phyloP scores from a whole-genome alignment of 2,329 filamentous ascomycete species.

The Chaetomium globosum region DNA sequence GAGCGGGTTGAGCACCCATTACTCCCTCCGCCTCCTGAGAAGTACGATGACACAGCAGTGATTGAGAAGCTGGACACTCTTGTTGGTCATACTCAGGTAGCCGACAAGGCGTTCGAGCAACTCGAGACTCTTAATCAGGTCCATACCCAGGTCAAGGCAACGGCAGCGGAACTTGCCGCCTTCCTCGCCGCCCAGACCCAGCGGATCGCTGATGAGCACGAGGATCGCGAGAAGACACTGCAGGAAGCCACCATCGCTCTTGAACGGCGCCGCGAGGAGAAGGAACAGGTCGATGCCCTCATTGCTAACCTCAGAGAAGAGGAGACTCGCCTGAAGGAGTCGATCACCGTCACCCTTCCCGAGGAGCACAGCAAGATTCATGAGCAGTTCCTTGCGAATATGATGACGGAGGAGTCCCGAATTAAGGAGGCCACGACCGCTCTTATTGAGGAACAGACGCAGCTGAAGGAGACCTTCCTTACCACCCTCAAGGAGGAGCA shows the following conservation, averaged over 20 bases:
- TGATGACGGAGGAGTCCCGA: conserved; percentile 56
- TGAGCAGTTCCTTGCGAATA: conserved; percentile 46
- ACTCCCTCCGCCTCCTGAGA: conserved; percentile 59
- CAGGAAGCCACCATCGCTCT: conserved; percentile 80
- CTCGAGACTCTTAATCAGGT: conserved; percentile 86
- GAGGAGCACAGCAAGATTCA: conserved; percentile 36
- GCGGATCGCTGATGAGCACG: conserved; percentile 74
- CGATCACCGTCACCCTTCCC: conserved; percentile 33
- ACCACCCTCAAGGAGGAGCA: conserved; percentile 38
- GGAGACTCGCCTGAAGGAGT: conserved; percentile 35
- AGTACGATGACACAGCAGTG: conserved; percentile 65
- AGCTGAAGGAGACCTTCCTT: conserved; percentile 60
- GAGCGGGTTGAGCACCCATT: conserved; percentile 64
- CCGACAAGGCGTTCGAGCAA: conserved; percentile 71
- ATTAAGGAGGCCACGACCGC: conserved; percentile 48
- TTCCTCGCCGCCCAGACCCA: conserved; percentile 79
- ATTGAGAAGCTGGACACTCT: conserved; percentile 62
- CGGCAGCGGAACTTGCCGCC: conserved; percentile 78
- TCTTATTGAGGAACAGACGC: conserved; percentile 53
- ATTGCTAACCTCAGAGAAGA: conserved; percentile 34
- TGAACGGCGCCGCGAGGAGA: conserved; percentile 57
- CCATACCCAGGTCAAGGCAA: conserved; percentile 81
- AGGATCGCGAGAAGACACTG: conserved; percentile 75
- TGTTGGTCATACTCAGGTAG: conserved; percentile 65
- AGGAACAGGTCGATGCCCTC: conserved; percentile 33